These are phyloP conservation scores for Ganoderma lingzhi DNA, from an alignment of 1,284 basidiomycete species.

Conservation along the genomic window DNA sequence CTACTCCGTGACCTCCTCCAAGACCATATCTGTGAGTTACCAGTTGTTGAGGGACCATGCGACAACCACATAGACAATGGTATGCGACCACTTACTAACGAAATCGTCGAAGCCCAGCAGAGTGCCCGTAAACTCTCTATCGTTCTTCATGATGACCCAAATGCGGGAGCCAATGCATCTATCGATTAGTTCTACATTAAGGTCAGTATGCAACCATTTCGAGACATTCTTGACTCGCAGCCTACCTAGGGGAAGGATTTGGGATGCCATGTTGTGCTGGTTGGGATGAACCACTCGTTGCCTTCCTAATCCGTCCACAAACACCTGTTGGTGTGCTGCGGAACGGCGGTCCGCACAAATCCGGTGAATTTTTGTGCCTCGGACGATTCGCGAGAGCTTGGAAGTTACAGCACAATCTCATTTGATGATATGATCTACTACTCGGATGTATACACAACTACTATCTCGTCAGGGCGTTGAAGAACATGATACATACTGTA, in stretches of 20 bases:
- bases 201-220: background rate
- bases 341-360: slow-evolving; percentile 7
- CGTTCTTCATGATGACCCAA: slow-evolving; percentile 97
- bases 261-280: slow-evolving; percentile 60
- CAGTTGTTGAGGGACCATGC: background rate
- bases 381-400: background rate
- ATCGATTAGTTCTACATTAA: slow-evolving; percentile 84
- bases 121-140: slow-evolving; percentile 96
- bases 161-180: slow-evolving; percentile 94
- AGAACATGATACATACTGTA: slow-evolving; percentile 18
- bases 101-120: slow-evolving; percentile 98
- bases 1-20: slow-evolving; percentile 98
- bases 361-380: background rate
- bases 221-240: background rate
- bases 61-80: background rate
- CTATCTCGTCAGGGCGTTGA: background rate
- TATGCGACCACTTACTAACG: slow-evolving; percentile 83
- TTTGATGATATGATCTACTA: background rate
- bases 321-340: slow-evolving; percentile 1
- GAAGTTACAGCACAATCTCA: background rate
- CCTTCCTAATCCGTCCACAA: slow-evolving; percentile 19
- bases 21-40: slow-evolving; percentile 85
- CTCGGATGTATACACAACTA: slow-evolving; percentile 6
- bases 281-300: slow-evolving; percentile 24
- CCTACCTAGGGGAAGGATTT: slow-evolving; percentile 65